These are phyloP conservation scores for Melanomma pulvis-pyrius DNA, from an alignment of 495 filamentous ascomycete genomes.

Conservation along the genomic window DNA sequence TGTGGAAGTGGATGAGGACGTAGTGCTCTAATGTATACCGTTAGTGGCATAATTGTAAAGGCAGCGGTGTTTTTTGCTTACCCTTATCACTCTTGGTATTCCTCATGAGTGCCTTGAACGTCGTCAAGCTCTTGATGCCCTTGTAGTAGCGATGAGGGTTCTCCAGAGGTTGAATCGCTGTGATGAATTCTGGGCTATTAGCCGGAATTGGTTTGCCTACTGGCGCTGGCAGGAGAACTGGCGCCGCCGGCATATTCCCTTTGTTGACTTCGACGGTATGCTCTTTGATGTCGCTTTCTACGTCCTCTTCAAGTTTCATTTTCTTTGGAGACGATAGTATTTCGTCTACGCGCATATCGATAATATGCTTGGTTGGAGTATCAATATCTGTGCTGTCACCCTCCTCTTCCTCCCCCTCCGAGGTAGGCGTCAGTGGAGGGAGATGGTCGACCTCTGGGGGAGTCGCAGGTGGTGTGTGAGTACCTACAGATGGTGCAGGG, in stretches of 20 bases:
- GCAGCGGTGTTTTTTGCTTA: not conserved
- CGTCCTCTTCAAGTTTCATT: not conserved
- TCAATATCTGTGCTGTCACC: slow-evolving; percentile 4
- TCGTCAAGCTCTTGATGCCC: slow-evolving; percentile 19
- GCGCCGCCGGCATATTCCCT: slow-evolving; percentile 14
- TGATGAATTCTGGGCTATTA: slow-evolving; percentile 5
- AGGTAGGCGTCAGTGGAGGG: slow-evolving; percentile 27
- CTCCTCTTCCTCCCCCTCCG: slow-evolving; percentile 7
- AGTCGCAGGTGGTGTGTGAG: slow-evolving; percentile 16
- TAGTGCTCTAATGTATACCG: slow-evolving; percentile 10
- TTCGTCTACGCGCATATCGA: not conserved
- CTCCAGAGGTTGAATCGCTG: not conserved
- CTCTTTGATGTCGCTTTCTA: slow-evolving; percentile 18
- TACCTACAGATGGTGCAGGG: not conserved
- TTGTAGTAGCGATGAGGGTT: slow-evolving; percentile 23
- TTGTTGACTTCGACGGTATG: slow-evolving; percentile 23
- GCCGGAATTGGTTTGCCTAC: slow-evolving; percentile 3
- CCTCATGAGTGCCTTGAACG: slow-evolving; percentile 21
- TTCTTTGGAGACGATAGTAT: slow-evolving; percentile 1
- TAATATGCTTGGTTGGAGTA: slow-evolving; percentile 3
- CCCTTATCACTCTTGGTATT: slow-evolving; percentile 22
- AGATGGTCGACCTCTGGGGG: slow-evolving; percentile 26
- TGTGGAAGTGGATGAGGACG: slow-evolving; percentile 28
- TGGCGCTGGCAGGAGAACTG: slow-evolving; percentile 12
- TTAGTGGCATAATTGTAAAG: not conserved